Percentiles rank a stretch among this genome's conserved stretches.
These are phyloP conservation scores for Acanthamoeba castellanii DNA, from an alignment of 208 protist species.

Conservation along the genomic window DNA sequence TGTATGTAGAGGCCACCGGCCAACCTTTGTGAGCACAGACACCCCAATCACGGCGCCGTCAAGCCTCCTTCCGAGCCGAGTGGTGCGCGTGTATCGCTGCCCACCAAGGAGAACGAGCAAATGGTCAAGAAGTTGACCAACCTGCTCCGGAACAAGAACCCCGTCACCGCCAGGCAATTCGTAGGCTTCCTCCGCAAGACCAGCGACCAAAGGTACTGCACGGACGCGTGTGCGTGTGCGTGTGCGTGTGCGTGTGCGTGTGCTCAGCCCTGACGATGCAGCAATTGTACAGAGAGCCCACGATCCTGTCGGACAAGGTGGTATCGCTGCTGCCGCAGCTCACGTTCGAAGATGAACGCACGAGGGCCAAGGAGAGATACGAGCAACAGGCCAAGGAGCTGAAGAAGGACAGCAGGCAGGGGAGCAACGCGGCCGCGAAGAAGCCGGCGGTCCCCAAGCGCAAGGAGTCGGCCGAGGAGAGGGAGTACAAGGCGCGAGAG, in stretches of 20 bases:
- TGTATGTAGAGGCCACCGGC: background rate
- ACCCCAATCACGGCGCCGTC: background rate
- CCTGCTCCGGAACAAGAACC: slow-evolving; percentile 32
- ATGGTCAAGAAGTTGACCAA: slow-evolving; percentile 46
- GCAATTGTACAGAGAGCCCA: background rate
- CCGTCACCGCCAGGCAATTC: background rate
- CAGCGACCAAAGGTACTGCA: background rate
- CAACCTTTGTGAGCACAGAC: background rate
- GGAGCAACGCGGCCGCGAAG: background rate
- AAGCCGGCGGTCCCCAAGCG: background rate
- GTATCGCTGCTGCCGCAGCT: slow-evolving; percentile 34
- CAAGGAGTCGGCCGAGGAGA: slow-evolving; percentile 17
- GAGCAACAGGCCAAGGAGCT: background rate
- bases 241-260: background rate
- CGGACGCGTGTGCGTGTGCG: background rate
- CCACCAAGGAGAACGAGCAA: background rate
- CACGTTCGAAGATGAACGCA: slow-evolving; percentile 24
- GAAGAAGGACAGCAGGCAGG: background rate
- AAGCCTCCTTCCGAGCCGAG: background rate
- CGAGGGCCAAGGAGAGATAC: background rate
- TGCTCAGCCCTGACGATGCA: background rate
- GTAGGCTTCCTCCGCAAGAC: background rate
- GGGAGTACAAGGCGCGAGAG: background rate
- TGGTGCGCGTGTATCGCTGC: background rate
- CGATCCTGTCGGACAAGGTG: slow-evolving; percentile 5